Evolutionary conservation across 129 eudicot species (phyloP), one percentile per base, ranked within the genome.

Genomic region (Lactuca sativa): DNA sequence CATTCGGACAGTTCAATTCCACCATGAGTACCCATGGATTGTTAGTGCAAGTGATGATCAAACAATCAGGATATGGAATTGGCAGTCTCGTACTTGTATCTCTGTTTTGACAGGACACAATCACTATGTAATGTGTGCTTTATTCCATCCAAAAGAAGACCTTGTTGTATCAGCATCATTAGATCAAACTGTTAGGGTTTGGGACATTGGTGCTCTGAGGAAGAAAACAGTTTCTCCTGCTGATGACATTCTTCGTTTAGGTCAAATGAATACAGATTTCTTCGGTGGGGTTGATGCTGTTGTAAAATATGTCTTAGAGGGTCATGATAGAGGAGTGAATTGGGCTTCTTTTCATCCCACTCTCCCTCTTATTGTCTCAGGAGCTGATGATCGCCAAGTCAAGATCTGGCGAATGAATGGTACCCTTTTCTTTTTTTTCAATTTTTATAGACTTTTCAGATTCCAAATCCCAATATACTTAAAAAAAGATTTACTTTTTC

Each of bases 41-140:
- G 92, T 86, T 30, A 86, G 92, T 74, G 88, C 92, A 6, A 86
- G 92, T 78, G 92, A 86, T 76, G 92, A 86, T 76, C 92, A 86
- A 70, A 86, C 92, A 9, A 86, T 86, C 49, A 72, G 92, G 57
- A 86, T 86, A 64, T 86, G 92, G 92, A 86, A 86, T 57, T 86
- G 92, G 92, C 92, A 86, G 51, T 86, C 92, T 6, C 86, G 92
- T 49, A 83, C 92, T 47, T 86, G 92, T 78, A 78, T 86, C 40
- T 87, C 95, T 70, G 95, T 87, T 14, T 84, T 87, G 54, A 87
- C 95, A 2, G 95, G 95, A 51, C 95, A 84, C 79, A 84, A 87
- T 70, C 87, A 87, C 57, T 84, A 87, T 74, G 95, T 87, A 25
- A 87, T 87, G 95, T 84, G 95, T 74, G 95, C 95, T 36, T 56